Evolutionary conservation across 805 yeast genomes (phyloP).

Genomic region (Saturnispora gosingensis): DNA sequence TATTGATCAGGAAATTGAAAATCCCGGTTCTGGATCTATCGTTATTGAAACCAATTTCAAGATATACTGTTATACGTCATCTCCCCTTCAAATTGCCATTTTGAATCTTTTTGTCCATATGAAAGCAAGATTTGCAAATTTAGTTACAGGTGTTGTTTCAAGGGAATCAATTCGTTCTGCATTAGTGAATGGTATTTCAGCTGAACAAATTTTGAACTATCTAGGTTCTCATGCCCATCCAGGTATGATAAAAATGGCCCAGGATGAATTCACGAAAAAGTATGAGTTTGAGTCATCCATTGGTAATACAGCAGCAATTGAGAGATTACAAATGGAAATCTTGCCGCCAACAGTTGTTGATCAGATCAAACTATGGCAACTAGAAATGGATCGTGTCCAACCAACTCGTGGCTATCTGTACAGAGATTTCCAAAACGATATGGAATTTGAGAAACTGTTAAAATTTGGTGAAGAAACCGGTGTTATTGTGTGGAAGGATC

Average conservation of each 20-base stretch:
- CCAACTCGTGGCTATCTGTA: slow-evolving; percentile 81
- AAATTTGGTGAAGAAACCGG: slow-evolving; percentile 87
- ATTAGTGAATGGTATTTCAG: slow-evolving; percentile 78
- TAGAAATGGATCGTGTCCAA: slow-evolving; percentile 86
- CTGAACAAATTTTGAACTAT: slow-evolving; percentile 88
- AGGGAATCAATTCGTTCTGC: slow-evolving; percentile 88
- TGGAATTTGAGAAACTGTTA: slow-evolving; percentile 64
- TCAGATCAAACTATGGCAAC: slow-evolving; percentile 92
- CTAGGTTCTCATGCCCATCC: slow-evolving; percentile 90
- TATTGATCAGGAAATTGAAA: slow-evolving; percentile 52
- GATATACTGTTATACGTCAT: slow-evolving; percentile 83
- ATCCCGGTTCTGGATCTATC: slow-evolving; percentile 49
- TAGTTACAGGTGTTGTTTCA: slow-evolving; percentile 90
- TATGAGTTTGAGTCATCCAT: slow-evolving; percentile 51
- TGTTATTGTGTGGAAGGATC: slow-evolving; percentile 81
- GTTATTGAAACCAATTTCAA: slow-evolving; percentile 92
- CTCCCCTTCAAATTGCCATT: slow-evolving; percentile 92
- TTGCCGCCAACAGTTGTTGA: slow-evolving; percentile 95
- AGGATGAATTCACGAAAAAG: slow-evolving; percentile 57
- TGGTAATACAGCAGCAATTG: slow-evolving; percentile 29
- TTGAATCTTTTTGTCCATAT: slow-evolving; percentile 80
- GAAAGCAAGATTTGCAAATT: slow-evolving; percentile 75
- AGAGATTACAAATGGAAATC: slow-evolving; percentile 47
- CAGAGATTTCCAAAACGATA: slow-evolving; percentile 70
- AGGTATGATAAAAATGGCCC: slow-evolving; percentile 72